Evolutionary conservation across 192 early-diverging fungal genomes (phyloP).

Genomic region (Coemansia sp.): DNA sequence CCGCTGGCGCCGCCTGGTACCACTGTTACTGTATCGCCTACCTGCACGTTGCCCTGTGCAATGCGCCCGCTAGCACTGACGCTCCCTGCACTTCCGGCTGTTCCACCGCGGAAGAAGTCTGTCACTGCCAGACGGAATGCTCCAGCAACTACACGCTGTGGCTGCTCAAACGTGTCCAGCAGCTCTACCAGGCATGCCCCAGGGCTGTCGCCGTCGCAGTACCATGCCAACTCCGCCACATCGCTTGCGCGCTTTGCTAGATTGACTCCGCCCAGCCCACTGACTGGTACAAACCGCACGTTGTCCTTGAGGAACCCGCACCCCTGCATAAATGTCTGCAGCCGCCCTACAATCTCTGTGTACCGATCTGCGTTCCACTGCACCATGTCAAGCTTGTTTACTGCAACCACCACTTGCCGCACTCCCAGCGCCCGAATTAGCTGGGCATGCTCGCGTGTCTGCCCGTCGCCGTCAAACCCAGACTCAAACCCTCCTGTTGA

Average conservation of each 20-base stretch:
- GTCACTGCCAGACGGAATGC: constrained; percentile 83
- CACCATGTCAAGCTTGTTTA: constrained; percentile 95
- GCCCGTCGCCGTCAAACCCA: constrained; percentile 90
- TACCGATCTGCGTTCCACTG: constrained; percentile 80
- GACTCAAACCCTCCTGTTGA: constrained; percentile 89
- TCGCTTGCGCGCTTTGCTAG: constrained; percentile 52
- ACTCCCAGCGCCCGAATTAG: constrained; percentile 91
- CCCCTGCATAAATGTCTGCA: constrained; percentile 68
- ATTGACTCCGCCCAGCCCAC: constrained; percentile 90
- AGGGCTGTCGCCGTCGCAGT: constrained; percentile 34
- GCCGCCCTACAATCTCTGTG: constrained; percentile 66
- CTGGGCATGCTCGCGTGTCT: constrained; percentile 94
- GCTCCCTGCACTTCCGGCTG: constrained; percentile 58
- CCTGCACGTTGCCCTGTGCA: constrained; percentile 81
- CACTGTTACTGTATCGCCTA: constrained; percentile 77
- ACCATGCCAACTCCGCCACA: constrained; percentile 61
- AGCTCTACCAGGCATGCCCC: constrained; percentile 76
- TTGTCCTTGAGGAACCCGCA: constrained; percentile 77
- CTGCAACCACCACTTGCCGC: constrained; percentile 83
- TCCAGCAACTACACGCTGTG: constrained; percentile 70
- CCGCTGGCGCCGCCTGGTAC: constrained; percentile 81
- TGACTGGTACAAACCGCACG: constrained; percentile 84
- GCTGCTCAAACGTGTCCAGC: constrained; percentile 72
- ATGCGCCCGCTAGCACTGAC: constrained; percentile 85
- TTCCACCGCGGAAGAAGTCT: constrained; percentile 89